These are phyloP conservation scores for Syzygium syzygioides DNA, from an alignment of 441 rosid species.

Conservation along the genomic window DNA sequence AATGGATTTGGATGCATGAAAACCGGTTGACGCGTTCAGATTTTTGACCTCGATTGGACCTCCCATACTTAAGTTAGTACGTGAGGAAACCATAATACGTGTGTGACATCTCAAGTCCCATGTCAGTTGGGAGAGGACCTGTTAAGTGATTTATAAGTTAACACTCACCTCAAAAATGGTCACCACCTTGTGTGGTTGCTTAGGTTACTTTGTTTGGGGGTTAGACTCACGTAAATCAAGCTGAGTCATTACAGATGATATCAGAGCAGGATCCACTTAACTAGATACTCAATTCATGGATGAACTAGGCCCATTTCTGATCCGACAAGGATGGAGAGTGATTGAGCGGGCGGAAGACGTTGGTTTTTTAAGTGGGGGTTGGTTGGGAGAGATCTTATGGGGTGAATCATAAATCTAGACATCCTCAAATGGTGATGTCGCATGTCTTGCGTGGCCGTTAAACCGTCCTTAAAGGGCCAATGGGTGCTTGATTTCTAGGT, in stretches of 20 bases:
- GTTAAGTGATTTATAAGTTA: not conserved
- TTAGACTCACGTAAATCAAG: fast-evolving
- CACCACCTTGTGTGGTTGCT: fast-evolving
- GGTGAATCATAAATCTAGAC: no score
- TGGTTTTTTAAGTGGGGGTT: no score
- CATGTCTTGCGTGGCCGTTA: no score
- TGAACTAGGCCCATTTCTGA: not conserved
- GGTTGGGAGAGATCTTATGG: no score
- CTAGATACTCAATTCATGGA: fast-evolving
- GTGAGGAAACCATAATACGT: not conserved
- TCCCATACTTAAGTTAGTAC: not conserved
- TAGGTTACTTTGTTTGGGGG: not conserved
- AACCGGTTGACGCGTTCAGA: not conserved
- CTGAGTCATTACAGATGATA: fast-evolving
- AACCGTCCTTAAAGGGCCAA: no score
- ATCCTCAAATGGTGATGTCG: no score
- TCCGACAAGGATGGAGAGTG: not conserved
- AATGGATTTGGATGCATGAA: not conserved
- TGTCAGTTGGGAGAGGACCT: fast-evolving
- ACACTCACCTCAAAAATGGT: not conserved
- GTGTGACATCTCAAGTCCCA: not conserved
- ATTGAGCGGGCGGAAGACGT: not conserved
- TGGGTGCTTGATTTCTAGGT: no score
- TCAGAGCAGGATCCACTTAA: fast-evolving
- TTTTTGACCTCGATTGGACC: not conserved